Percentiles rank a stretch among this genome's conserved stretches.
Evolutionary conservation across 1,139 yeast genomes (phyloP).

Genomic region (Debaryomyces fabryi): DNA sequence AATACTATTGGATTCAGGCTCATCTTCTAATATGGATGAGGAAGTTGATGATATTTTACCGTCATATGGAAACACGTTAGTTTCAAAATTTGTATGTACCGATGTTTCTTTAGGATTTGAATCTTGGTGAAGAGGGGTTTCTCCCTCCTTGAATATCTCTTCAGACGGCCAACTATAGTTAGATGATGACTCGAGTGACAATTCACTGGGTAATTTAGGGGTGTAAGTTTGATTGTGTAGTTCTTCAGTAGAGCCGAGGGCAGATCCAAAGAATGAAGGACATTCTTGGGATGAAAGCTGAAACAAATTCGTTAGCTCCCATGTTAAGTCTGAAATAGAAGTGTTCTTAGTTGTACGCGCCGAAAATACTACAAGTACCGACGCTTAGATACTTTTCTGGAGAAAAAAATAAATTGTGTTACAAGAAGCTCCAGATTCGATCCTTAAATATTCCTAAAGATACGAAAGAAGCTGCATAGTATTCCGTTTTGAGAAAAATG

Average conservation of each 20-base stretch:
- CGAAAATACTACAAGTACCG: constrained; percentile 3
- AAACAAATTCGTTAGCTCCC: constrained; percentile 5
- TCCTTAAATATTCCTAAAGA: background rate
- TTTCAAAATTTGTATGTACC: background rate
- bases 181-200: background rate
- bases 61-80: background rate
- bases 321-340: constrained; percentile 8
- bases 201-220: background rate
- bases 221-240: background rate
- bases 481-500: constrained; percentile 7
- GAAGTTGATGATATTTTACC: background rate
- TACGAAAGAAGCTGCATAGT: background rate
- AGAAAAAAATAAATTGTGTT: background rate
- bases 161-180: background rate
- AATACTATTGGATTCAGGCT: background rate
- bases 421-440: background rate
- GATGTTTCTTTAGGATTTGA: background rate
- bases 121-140: background rate
- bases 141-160: background rate
- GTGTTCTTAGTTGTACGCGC: background rate
- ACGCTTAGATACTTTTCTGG: constrained; percentile 1
- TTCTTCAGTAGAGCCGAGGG: constrained; percentile 3
- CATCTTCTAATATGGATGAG: background rate
- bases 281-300: constrained; percentile 5
- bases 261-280: background rate